Conservation (phyloP, 768 basidiomycete species). For the Boletus barrowsii region DNA sequence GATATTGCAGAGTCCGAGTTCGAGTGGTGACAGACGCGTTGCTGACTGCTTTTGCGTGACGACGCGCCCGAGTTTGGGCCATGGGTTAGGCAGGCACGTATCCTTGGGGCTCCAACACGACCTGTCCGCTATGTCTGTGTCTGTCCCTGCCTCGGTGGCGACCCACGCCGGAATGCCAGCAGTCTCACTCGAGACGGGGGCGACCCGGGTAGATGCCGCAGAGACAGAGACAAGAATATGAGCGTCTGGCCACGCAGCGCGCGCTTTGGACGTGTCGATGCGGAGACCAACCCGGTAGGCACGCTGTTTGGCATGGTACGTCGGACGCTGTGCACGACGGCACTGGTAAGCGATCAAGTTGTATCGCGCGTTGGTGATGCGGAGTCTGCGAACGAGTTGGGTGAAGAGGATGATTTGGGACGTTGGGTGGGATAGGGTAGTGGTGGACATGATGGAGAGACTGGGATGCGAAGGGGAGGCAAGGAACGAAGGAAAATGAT, state of each 20-base stretch:
- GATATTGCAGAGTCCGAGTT: not conserved
- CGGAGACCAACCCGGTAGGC: conserved; percentile 43
- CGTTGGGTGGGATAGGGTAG: conserved; percentile 9
- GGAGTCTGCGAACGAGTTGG: conserved; percentile 42
- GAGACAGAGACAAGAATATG: conserved; percentile 37
- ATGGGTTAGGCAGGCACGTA: not conserved
- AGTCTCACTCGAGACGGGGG: not conserved
- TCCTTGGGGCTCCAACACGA: not conserved
- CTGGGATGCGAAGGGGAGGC: not conserved
- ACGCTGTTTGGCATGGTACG: conserved; percentile 47
- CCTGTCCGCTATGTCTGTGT: not conserved
- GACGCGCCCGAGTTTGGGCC: not conserved
- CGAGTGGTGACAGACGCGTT: conserved; percentile 1
- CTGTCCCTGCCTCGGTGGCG: not conserved
- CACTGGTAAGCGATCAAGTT: conserved; percentile 35
- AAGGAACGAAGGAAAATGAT: not conserved
- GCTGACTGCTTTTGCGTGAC: not conserved
- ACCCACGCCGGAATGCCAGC: not conserved
- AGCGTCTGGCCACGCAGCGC: conserved; percentile 32
- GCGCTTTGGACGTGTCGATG: conserved; percentile 43
- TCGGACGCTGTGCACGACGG: conserved; percentile 36
- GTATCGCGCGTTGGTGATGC: conserved; percentile 43
- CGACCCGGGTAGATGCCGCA: not conserved
- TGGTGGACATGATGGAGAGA: not conserved
- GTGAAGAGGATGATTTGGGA: conserved; percentile 24